Evolutionary conservation across 108 stramenopile species (phyloP).

Genomic region (Cyclotella kingstonii): DNA sequence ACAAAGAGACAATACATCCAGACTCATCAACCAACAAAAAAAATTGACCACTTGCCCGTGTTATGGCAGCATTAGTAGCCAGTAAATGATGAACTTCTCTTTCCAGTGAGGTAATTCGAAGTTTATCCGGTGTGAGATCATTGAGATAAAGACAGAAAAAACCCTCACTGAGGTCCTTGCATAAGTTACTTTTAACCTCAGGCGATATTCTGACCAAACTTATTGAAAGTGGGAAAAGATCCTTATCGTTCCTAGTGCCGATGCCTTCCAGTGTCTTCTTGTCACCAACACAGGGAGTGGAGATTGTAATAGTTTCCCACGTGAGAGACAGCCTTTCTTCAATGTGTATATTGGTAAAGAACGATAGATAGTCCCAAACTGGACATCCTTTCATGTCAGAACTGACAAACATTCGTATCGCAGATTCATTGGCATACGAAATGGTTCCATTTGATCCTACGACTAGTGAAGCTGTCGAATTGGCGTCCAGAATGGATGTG

Average conservation of each 20-base stretch:
- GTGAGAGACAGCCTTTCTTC: not conserved
- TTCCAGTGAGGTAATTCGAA: not conserved
- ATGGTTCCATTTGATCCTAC: not conserved
- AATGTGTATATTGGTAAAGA: not conserved
- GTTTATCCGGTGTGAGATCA: not conserved
- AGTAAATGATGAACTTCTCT: not conserved
- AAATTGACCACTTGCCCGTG: slow-evolving; percentile 1
- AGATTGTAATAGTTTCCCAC: not conserved
- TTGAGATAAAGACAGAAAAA: not conserved
- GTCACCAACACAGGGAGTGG: not conserved
- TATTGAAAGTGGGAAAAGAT: not conserved
- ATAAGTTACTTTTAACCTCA: not conserved
- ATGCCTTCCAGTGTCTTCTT: not conserved
- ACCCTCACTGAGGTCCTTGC: not conserved
- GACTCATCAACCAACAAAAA: not conserved
- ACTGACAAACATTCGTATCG: slow-evolving; percentile 2
- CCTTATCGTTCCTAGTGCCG: not conserved
- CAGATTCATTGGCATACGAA: slow-evolving; percentile 5
- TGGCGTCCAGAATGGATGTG: not conserved
- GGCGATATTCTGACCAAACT: not conserved
- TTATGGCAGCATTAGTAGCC: not conserved
- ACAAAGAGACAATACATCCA: not conserved
- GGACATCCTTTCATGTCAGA: not conserved
- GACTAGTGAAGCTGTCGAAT: not conserved
- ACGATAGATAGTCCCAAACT: not conserved